Evolutionary conservation across 208 protist species (phyloP).

Genomic region (Porcisia hertigi): DNA sequence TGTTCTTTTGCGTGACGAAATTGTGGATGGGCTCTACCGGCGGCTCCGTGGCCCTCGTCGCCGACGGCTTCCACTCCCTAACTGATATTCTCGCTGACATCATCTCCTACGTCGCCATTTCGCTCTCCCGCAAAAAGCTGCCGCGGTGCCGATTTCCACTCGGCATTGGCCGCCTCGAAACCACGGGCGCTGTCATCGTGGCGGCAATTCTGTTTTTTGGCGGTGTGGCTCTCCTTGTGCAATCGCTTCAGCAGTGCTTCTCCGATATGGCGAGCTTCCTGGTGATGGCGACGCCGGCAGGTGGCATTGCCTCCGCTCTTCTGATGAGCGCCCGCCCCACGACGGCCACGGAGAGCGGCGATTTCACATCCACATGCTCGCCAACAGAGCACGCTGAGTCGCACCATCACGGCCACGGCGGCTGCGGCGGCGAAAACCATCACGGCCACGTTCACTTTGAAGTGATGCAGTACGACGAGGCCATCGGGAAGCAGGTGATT

Average conservation of each 20-base stretch:
- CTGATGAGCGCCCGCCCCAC: constrained; percentile 6
- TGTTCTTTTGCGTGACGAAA: constrained; percentile 82
- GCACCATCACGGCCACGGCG: constrained; percentile 16
- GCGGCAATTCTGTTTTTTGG: constrained; percentile 79
- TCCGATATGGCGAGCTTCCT: constrained; percentile 29
- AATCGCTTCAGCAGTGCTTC: constrained; percentile 57
- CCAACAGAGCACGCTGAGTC: background rate
- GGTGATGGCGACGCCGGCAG: constrained; percentile 2
- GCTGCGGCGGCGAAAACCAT: constrained; percentile 30
- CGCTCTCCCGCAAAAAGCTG: constrained; percentile 55
- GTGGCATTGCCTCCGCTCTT: constrained; percentile 18
- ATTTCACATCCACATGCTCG: background rate
- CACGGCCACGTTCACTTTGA: constrained; percentile 85
- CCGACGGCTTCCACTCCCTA: constrained; percentile 87
- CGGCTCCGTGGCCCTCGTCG: constrained; percentile 84
- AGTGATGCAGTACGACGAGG: constrained; percentile 53
- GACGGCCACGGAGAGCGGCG: constrained; percentile 3
- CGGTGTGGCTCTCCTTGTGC: constrained; percentile 71
- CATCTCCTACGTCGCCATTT: constrained; percentile 77
- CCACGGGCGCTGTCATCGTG: constrained; percentile 78
- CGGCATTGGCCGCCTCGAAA: constrained; percentile 83
- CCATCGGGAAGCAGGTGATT: constrained; percentile 53
- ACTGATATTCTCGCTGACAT: constrained; percentile 82
- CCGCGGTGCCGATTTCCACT: constrained; percentile 86
- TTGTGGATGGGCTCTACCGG: constrained; percentile 70